Base-by-base conservation (phyloP, 306 rosid genomes). In the Lagenaria siceraria region DNA sequence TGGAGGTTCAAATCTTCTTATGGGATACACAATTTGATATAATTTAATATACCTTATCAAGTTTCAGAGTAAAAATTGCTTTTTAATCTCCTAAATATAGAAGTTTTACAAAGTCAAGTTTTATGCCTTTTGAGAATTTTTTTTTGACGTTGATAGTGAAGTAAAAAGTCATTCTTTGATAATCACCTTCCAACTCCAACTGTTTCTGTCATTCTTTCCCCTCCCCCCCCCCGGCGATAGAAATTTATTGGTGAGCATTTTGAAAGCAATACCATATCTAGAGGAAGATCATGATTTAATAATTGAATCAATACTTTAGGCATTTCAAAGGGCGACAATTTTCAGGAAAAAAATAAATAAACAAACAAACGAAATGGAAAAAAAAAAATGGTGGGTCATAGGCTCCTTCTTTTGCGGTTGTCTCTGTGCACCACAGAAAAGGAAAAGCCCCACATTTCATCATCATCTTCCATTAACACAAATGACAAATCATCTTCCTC, bases 351-450 rank as follows among this genome's bases (percentile, higher is more conserved):
- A 21, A 46, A n/a, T n/a, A 27, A 10, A 24, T 17, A 80, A 69
- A 24, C 24, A 35, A 68, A 38, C n/a, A 77, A 70, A 70, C 24
- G 6, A 35, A 36, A 64, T 64, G 48, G 7, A 31, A 18, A n/a
- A 17, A 51, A 77, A 46, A 21, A 80, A 19, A 78, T 70, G 82
- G 86, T 78, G 84, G 91, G 87, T 78, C 88, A 85, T 56, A 71
- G 54, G 2, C 55, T 43, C 58, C 74, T 36, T 42, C 58, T 71
- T 71, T 72, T 72, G 35, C 61, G 55, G 61, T 48, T 51, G 25
- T 48, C 25, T 27, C 61, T 72, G 38, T 49, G 77, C 77, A 25
- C 60, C 60, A 72, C 77, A 72, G 43, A 72, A 72, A 49, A 49
- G 27, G 40, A 29, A 72, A 52, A 27, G 29, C 77, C 77, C 77